phyloP scores from a whole-genome alignment of 352 stramenopile species.

The Globisporangium solare region DNA sequence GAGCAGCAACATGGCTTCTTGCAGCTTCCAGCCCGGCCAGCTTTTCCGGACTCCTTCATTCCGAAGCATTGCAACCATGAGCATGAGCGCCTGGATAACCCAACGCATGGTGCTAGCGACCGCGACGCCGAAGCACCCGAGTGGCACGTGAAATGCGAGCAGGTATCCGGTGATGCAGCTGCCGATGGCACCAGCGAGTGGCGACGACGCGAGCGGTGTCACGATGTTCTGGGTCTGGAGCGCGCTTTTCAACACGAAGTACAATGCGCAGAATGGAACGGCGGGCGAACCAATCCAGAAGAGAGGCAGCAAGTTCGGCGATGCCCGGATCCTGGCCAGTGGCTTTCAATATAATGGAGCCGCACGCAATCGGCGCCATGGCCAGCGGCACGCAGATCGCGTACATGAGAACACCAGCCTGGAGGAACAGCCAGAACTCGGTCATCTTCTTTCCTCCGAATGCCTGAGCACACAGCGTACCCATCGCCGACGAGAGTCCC shows the following conservation, averaged over 20 bases:
- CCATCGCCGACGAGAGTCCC: conserved; percentile 46
- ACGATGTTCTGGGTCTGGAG: conserved; percentile 66
- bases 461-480: conserved; percentile 61
- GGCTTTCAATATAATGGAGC: conserved; percentile 34
- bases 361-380: conserved; percentile 30
- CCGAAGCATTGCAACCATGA: conserved; percentile 14
- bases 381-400: conserved; percentile 34
- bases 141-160: conserved; percentile 43
- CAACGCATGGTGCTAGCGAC: conserved; percentile 41
- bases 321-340: conserved; percentile 56
- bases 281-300: conserved; percentile 29
- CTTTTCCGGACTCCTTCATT: conserved; percentile 16
- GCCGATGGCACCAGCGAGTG: conserved; percentile 28
- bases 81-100: conserved; percentile 16
- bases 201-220: conserved; percentile 34
- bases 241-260: conserved; percentile 40
- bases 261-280: conserved; percentile 41
- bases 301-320: conserved; percentile 25
- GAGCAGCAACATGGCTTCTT: conserved; percentile 13
- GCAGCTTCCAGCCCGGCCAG: conserved; percentile 26
- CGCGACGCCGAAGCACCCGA: conserved; percentile 53
- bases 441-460: conserved; percentile 47
- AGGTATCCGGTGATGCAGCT: conserved; percentile 39
- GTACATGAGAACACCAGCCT: conserved; percentile 42
- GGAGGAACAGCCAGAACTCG: conserved; percentile 60